These are phyloP conservation scores for Tritrichomonas foetus DNA, from an alignment of 208 protist genomes.

Conservation along the genomic window DNA sequence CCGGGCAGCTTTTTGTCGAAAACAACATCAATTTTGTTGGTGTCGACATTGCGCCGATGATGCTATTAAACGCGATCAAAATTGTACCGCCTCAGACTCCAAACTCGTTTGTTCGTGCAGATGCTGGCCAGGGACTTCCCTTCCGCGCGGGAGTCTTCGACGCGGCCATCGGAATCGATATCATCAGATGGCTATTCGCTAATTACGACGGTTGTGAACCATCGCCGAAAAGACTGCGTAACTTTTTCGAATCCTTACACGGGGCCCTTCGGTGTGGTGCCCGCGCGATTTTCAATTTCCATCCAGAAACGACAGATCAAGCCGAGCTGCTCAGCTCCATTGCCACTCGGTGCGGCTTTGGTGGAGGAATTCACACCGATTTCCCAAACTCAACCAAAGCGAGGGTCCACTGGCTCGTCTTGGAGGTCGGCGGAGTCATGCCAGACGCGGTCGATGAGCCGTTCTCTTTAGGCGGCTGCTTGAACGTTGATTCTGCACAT, in stretches of 20 bases:
- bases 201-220: background rate
- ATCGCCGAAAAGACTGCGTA: background rate
- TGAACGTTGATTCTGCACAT: background rate
- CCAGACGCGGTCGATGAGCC: background rate
- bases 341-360: background rate
- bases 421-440: conserved; percentile 11
- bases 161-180: background rate
- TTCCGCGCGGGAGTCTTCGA: background rate
- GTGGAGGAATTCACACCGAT: background rate
- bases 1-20: background rate
- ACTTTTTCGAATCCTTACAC: background rate
- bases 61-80: background rate
- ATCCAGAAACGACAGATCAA: conserved; percentile 22
- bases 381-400: background rate
- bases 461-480: background rate
- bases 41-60: background rate
- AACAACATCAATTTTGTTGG: background rate
- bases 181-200: background rate
- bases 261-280: background rate
- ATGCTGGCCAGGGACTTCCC: background rate
- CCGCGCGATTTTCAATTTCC: conserved; percentile 6
- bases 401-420: background rate
- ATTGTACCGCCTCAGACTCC: background rate
- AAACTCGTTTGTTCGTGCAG: background rate
- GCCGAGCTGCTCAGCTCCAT: background rate